Percentiles rank a stretch among this genome's conserved stretches.
phyloP scores from a whole-genome alignment of 805 yeast species.

The Teunomyces lycoperdinae region DNA sequence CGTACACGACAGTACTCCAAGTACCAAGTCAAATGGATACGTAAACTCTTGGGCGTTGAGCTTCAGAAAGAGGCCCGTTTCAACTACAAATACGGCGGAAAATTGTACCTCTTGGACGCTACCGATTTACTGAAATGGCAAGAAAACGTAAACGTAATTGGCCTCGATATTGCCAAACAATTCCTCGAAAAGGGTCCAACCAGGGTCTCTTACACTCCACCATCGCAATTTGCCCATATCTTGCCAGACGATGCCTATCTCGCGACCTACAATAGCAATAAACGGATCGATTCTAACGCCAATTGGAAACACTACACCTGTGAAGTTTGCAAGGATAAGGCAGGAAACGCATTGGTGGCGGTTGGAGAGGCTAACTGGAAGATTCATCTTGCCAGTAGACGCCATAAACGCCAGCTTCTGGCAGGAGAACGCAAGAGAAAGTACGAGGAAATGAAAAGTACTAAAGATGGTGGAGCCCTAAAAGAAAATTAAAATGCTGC shows the following conservation, averaged over 20 bases:
- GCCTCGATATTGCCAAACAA: slow-evolving; percentile 45
- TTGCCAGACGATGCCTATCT: slow-evolving; percentile 25
- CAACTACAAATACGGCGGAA: slow-evolving; percentile 56
- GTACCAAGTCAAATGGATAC: slow-evolving; percentile 88
- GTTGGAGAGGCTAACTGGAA: slow-evolving; percentile 75
- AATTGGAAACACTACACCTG: slow-evolving; percentile 73
- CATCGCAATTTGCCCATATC: slow-evolving; percentile 20
- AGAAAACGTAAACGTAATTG: slow-evolving; percentile 52
- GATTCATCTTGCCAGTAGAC: slow-evolving; percentile 62
- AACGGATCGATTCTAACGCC: slow-evolving; percentile 27
- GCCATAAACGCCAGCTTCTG: slow-evolving; percentile 57
- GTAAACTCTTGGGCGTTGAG: slow-evolving; percentile 63
- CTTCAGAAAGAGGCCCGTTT: slow-evolving; percentile 45
- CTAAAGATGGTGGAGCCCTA: slow-evolving; percentile 1
- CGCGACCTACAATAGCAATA: slow-evolving; percentile 33
- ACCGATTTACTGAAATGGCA: slow-evolving; percentile 67
- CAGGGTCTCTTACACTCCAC: slow-evolving; percentile 26
- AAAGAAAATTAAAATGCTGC: not conserved
- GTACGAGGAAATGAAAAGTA: slow-evolving; percentile 43
- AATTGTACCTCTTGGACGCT: slow-evolving; percentile 70
- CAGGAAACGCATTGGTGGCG: slow-evolving; percentile 55
- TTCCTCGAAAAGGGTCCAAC: slow-evolving; percentile 29
- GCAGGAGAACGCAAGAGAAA: slow-evolving; percentile 50
- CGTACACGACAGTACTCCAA: slow-evolving; percentile 85
- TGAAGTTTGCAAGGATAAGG: slow-evolving; percentile 56